These are phyloP conservation scores for Triangularia verruculosa DNA, from an alignment of 2,329 filamentous ascomycete species.

Conservation along the genomic window DNA sequence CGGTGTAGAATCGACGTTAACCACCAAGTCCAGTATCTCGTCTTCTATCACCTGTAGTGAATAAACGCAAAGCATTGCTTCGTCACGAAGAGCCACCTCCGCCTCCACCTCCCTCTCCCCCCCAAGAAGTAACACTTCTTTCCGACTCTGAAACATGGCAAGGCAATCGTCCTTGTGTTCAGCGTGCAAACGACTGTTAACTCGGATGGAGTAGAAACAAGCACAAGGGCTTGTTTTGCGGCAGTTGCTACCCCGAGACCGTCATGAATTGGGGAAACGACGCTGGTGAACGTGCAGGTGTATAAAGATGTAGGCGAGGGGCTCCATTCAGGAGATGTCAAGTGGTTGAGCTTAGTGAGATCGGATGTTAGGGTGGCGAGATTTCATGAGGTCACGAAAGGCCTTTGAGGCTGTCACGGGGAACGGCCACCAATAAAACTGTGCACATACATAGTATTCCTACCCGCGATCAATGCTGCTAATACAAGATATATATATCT, in stretches of 20 bases:
- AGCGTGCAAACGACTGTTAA: conserved; percentile 6
- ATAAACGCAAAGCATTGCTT: not conserved
- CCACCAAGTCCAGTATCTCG: not conserved
- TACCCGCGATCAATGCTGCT: not conserved
- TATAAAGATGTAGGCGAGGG: conserved; percentile 14
- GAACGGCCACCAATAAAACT: not conserved
- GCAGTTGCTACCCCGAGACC: conserved; percentile 11
- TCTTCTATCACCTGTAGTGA: not conserved
- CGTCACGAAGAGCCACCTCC: not conserved
- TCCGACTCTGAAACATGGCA: conserved; percentile 9
- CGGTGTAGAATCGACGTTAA: not conserved
- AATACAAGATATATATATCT: not conserved
- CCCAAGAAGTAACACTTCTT: not conserved
- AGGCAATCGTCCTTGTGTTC: conserved; percentile 19
- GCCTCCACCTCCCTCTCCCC: not conserved
- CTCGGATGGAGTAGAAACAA: conserved; percentile 1
- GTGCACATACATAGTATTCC: not conserved
- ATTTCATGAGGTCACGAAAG: conserved; percentile 6
- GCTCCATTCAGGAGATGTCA: conserved; percentile 7
- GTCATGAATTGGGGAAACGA: not conserved
- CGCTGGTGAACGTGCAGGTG: conserved; percentile 4
- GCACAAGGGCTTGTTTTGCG: conserved; percentile 2
- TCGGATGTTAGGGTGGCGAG: not conserved
- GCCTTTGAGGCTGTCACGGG: conserved; percentile 3
- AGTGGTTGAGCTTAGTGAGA: conserved; percentile 11